phyloP scores from a whole-genome alignment of 2,329 filamentous ascomycete species.

The Rutstroemia sp. region DNA sequence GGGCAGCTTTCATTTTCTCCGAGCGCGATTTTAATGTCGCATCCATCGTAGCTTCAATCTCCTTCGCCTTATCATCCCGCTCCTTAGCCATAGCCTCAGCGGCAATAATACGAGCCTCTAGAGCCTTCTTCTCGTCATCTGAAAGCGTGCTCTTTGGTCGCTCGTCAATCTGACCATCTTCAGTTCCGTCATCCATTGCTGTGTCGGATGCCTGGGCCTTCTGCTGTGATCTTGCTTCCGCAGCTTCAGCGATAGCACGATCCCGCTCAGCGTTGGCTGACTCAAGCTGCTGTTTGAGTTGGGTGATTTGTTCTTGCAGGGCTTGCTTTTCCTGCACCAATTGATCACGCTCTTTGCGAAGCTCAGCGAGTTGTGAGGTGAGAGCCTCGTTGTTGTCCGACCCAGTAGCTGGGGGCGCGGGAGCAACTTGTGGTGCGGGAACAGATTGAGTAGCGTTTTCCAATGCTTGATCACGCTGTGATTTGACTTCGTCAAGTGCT shows the following conservation, averaged over 20 bases:
- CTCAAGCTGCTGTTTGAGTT: slow-evolving; percentile 51
- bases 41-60: slow-evolving; percentile 53
- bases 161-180: slow-evolving; percentile 49
- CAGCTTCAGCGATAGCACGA: slow-evolving; percentile 32
- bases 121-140: slow-evolving; percentile 50
- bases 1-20: slow-evolving; percentile 59
- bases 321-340: slow-evolving; percentile 60
- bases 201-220: slow-evolving; percentile 24
- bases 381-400: slow-evolving; percentile 43
- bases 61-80: slow-evolving; percentile 50
- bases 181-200: slow-evolving; percentile 40
- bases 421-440: slow-evolving; percentile 23
- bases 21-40: slow-evolving; percentile 56
- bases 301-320: slow-evolving; percentile 55
- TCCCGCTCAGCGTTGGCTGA: slow-evolving; percentile 57
- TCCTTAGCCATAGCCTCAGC: slow-evolving; percentile 57
- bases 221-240: slow-evolving; percentile 36
- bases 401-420: slow-evolving; percentile 38
- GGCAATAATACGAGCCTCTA: slow-evolving; percentile 55
- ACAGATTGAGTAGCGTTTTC: slow-evolving; percentile 18
- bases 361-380: slow-evolving; percentile 41
- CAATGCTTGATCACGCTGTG: slow-evolving; percentile 39
- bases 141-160: slow-evolving; percentile 32
- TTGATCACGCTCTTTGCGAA: slow-evolving; percentile 55
- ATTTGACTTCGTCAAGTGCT: slow-evolving; percentile 36